Base-by-base conservation (phyloP, 2,329 filamentous ascomycete species). In the Thielaviopsis musarum region DNA sequence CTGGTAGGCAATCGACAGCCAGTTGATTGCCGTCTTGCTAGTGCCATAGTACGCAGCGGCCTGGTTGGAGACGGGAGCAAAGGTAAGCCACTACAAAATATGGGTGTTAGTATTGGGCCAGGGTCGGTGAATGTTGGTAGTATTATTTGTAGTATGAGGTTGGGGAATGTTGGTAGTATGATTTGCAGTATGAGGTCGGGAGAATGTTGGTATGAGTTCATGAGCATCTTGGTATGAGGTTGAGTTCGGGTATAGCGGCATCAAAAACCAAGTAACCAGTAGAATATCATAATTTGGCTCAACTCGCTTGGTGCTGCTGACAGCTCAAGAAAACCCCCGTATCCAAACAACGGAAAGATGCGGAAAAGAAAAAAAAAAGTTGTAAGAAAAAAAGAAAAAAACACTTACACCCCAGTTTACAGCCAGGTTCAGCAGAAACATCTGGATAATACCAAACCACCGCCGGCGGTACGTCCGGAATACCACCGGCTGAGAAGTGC, bases 351-450 rank as follows among this genome's bases (percentile, higher is more conserved):
- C 4, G 21, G 10, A 26, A 52, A 22, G 49, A 52, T 6, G 4
- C 9, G 5, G 24, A 54, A 34, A 34, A 19, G 30, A 54, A 54
- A 54, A 54, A 28, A 12, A 19, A 58, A 19, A 38, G 19, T 51
- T 3, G 26, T 17, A 7, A 26, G 41, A 59, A 52, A 30, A 53
- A 28, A 41, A 28, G 30, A 61, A 54, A 41, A 58, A 10, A 52
- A 54, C 21, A 83, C 88, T 77, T 78, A 93, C 88, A 80, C 94
- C 89, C 91, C 91, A 97, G 67, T 88, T 94, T 51, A 95, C 85
- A 62, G 97, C 82, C 59, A 96, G 85, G 69, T 97, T 98, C 72
- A 97, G 75, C 66, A 97, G 72, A 6, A 90, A 85, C 67, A 97
- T 73, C 71, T 95, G 88, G 22, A 80, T 73, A 57, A 98, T 75